Evolutionary conservation across 805 yeast species (phyloP).

Genomic region (Starmerella asiatica): DNA sequence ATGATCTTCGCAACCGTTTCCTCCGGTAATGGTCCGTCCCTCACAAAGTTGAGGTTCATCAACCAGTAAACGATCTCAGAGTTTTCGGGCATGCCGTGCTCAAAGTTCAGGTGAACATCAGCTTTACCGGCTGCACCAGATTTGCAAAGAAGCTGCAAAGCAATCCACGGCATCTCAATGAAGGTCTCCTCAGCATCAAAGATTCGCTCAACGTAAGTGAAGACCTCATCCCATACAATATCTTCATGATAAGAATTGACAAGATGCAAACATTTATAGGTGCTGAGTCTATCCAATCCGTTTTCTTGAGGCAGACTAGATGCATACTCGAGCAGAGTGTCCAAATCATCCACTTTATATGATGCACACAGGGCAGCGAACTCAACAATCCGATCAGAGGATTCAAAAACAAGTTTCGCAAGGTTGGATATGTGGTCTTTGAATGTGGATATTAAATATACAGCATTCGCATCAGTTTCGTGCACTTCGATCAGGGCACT

Average conservation of each 20-base stretch:
- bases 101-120: neutral
- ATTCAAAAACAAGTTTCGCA: neutral
- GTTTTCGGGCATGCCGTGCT: neutral
- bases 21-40: neutral
- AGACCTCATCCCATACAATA: neutral
- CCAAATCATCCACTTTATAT: neutral
- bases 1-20: neutral
- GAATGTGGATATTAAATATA: neutral
- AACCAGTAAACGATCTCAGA: slow-evolving; percentile 6
- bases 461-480: neutral
- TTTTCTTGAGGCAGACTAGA: slow-evolving; percentile 1
- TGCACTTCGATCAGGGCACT: slow-evolving; percentile 1
- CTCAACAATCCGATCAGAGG: slow-evolving; percentile 1
- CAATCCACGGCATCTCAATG: slow-evolving; percentile 1
- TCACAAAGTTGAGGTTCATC: neutral
- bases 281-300: slow-evolving; percentile 1
- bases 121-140: neutral
- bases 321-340: slow-evolving; percentile 4
- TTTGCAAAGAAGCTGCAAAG: neutral
- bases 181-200: neutral
- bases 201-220: neutral
- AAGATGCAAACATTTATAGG: slow-evolving; percentile 3
- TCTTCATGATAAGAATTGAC: neutral
- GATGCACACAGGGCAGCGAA: slow-evolving; percentile 6
- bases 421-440: neutral